Evolutionary conservation across 1,284 basidiomycete species (phyloP), one percentile per base, ranked within the genome.

Genomic region (Fomitopsis schrenkii): DNA sequence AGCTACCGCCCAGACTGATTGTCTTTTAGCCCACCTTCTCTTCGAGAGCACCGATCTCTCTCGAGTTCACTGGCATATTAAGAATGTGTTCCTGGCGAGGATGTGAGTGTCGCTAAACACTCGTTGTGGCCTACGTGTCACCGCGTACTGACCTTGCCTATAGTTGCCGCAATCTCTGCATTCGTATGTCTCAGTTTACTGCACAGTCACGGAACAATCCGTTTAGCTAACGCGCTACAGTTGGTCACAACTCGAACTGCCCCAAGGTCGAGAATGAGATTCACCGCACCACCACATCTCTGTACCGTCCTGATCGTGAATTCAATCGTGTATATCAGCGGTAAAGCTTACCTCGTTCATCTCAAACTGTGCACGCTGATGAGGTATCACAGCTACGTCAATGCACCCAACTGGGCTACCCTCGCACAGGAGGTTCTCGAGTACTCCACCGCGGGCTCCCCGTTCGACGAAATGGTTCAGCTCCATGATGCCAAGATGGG

Each of bases 391-490:
- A 26, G 74, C 75, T 3, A 62, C 61, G 5, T 46, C 46, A 42
- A 82, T 80, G 81, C 57, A 64, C 0, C 63, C 70, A 7, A 6
- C 30, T 50, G 48, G 48, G 28, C 14, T 2, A 12, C 28, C 7
- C 61, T 81, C 35, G 70, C 70, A 0, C 60, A 61, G 19, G 71
- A 74, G 4, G 59, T 80, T 0, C 67, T 71, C 0, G 15, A 26
- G 10, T 59, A 60, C 4, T 75, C 76, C 1, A 68, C 69, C 1
- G 38, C 57, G 3, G 59, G 58, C 3, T 70, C 73, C 0, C 45
- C 70, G 0, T 64, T 75, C 30, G 80, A 83, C 55, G 76, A 79
- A 59, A 69, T 82, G 66, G 66, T 82, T 2, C 71, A 77, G 45
- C 63, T 82, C 5, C 33, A 33, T 12, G 28, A 50, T 15, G 48